Conservation (phyloP, 2,329 filamentous ascomycete species). For the Domatiomyces catenatus region DNA sequence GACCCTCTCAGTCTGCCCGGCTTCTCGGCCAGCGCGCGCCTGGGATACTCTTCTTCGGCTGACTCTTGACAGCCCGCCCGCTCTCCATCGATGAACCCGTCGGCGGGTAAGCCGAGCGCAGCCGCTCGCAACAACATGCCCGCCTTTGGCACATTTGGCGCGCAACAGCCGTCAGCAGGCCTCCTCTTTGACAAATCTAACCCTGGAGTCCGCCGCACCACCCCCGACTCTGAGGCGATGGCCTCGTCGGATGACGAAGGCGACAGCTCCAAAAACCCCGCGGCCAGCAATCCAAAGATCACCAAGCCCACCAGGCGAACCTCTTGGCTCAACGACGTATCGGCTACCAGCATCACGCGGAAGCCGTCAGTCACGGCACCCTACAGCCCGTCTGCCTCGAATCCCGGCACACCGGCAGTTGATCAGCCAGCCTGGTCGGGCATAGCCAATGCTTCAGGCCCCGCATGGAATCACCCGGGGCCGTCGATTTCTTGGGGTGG, state of each 20-base stretch:
- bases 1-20: not conserved
- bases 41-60: not conserved
- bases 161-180: constrained; percentile 41
- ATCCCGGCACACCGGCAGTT: constrained; percentile 61
- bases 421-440: constrained; percentile 40
- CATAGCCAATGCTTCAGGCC: constrained; percentile 6
- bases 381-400: constrained; percentile 64
- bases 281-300: constrained; percentile 36
- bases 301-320: constrained; percentile 53
- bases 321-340: constrained; percentile 76
- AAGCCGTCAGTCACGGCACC: constrained; percentile 61
- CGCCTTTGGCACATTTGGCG: constrained; percentile 15
- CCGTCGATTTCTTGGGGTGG: constrained; percentile 36
- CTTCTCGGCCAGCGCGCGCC: not conserved
- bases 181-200: constrained; percentile 61
- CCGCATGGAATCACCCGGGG: constrained; percentile 9
- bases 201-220: constrained; percentile 55
- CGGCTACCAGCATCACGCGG: constrained; percentile 38
- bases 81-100: constrained; percentile 10
- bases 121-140: constrained; percentile 14
- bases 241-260: constrained; percentile 89
- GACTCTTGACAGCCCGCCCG: not conserved
- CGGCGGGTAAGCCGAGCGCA: constrained; percentile 7
- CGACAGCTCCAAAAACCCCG: constrained; percentile 38
- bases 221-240: constrained; percentile 84